phyloP scores from a whole-genome alignment of 2,329 filamentous ascomycete species.

The Cladosporium sp. region DNA sequence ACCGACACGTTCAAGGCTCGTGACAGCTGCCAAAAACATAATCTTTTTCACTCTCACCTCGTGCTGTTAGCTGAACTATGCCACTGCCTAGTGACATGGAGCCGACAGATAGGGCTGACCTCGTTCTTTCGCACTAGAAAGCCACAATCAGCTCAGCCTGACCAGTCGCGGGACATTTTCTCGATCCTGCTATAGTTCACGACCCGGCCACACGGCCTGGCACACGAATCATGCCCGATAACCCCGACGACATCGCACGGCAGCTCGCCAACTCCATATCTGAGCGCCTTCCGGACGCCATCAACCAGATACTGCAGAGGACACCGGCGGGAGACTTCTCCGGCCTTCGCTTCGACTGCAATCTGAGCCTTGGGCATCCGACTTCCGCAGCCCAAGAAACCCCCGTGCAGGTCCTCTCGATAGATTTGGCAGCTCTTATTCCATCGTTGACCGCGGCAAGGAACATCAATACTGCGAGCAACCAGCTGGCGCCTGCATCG shows the following conservation, averaged over 20 bases:
- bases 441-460: neutral
- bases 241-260: slow-evolving; percentile 11
- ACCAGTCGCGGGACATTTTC: neutral
- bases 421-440: slow-evolving; percentile 1
- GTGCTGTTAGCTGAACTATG: neutral
- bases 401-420: slow-evolving; percentile 7
- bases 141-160: neutral
- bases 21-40: neutral
- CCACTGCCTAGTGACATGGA: neutral
- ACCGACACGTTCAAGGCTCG: neutral
- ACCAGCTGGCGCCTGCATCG: neutral
- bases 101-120: neutral
- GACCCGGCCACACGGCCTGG: neutral
- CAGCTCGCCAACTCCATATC: slow-evolving; percentile 5
- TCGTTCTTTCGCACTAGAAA: neutral
- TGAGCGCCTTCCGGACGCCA: slow-evolving; percentile 8
- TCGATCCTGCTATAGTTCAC: neutral
- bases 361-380: neutral
- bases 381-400: neutral
- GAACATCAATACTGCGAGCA: neutral
- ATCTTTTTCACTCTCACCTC: neutral
- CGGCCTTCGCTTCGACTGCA: slow-evolving; percentile 13
- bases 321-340: neutral
- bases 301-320: slow-evolving; percentile 7
- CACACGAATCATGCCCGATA: slow-evolving; percentile 1